Percentiles rank a stretch among this genome's conserved stretches.
phyloP scores from a whole-genome alignment of 768 basidiomycete genomes.

The Boletus speciosus region DNA sequence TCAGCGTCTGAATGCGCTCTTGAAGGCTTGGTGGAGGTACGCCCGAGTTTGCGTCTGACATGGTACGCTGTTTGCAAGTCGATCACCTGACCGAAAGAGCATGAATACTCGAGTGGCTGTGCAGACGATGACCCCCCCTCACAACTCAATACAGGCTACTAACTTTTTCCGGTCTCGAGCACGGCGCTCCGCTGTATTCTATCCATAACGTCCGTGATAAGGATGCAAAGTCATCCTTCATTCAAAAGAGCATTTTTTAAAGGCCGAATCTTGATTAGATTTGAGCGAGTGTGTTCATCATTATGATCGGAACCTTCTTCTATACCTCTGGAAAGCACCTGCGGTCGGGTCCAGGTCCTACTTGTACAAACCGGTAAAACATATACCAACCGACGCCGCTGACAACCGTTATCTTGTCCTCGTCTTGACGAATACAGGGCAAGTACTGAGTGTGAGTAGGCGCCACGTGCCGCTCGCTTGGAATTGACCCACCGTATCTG shows the following conservation, averaged over 20 bases:
- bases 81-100: neutral
- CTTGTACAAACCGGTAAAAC: slow-evolving; percentile 1
- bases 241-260: no score
- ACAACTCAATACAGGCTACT: neutral
- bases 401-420: slow-evolving; percentile 15
- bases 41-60: slow-evolving; percentile 5
- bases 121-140: neutral
- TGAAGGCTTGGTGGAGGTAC: slow-evolving; percentile 30
- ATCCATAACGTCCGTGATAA: no score
- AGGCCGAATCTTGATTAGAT: neutral
- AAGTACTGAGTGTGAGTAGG: neutral
- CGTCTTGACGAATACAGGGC: neutral
- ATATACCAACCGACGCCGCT: slow-evolving; percentile 2
- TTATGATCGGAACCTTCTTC: neutral
- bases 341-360: no score
- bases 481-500: neutral
- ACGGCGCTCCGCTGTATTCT: slow-evolving; percentile 9
- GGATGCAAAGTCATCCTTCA: no score
- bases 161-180: neutral
- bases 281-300: neutral
- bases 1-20: slow-evolving; percentile 44
- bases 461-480: neutral
- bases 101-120: slow-evolving; percentile 18
- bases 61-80: neutral
- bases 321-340: no score